Evolutionary conservation across 2,329 filamentous ascomycete species (phyloP), one percentile per base, ranked within the genome.

Genomic region (Aspergillus piperis): DNA sequence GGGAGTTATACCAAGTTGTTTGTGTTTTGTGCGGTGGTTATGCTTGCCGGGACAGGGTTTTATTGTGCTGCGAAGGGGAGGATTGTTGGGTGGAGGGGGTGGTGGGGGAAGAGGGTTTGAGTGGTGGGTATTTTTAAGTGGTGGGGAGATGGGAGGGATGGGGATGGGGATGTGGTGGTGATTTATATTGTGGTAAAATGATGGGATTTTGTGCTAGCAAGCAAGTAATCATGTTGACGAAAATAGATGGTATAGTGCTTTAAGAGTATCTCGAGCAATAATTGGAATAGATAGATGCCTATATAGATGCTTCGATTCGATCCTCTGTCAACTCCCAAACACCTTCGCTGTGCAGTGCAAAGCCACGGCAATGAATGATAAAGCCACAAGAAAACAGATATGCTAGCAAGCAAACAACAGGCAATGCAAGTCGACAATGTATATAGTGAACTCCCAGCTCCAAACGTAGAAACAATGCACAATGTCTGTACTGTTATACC

Each of bases 11-110:
- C 66, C 1, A 65, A 60, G 13, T 36, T 71, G 38, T 64, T 71
- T 57, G 27, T 72, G 8, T 73, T 73, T 44, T 66, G 67, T 49
- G 70, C 69, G 10, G 69, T 69, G 36, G 64, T 68, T 1, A 71
- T 73, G 69, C 52, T 66, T 17, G 64, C 60, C 7, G 70, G 68
- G 0, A 62, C 67, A 11, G 51, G 50, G 11, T 42, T 73, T 49
- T 72, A 72, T 64, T 59, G 64, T 47, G 27, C 64, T 6, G 70
- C 70, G 1, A 64, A 68, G 52, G 59, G 65, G 25, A 49, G 62
- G 36, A 61, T 72, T 60, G 65, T 68, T n/a, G 70, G 70, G 2
- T 62, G 61, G 44, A 66, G 67, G 36, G n/a, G 32, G 32, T 36
- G 32, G 32, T 36, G 69, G 13, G 8, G 50, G 39, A 62, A 51